Percentiles rank a stretch among this genome's conserved stretches.
Evolutionary conservation across 352 stramenopile genomes (phyloP).

Genomic region (Globisporangium cylindrosporum): DNA sequence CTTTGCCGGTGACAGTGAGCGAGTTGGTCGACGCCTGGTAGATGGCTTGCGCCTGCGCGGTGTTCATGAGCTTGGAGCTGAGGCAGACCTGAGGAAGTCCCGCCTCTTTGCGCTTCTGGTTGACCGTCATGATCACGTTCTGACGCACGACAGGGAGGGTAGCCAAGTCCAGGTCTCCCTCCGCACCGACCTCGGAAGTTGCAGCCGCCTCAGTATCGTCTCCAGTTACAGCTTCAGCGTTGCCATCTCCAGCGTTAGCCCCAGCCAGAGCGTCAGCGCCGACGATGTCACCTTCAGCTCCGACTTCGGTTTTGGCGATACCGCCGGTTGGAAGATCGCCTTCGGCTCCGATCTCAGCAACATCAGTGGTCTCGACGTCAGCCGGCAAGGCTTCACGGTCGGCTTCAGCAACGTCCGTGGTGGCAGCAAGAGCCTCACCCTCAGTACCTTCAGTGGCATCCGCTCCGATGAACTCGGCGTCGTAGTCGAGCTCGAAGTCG

Average conservation of each 20-base stretch:
- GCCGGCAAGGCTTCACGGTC: not conserved
- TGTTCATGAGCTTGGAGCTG: conserved; percentile 25
- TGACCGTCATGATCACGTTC: conserved; percentile 17
- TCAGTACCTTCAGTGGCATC: not conserved
- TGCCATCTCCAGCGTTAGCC: not conserved
- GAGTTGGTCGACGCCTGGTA: conserved; percentile 23
- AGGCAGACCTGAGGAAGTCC: conserved; percentile 14
- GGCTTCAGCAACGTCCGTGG: not conserved
- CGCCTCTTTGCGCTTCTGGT: conserved; percentile 3
- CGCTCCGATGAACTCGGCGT: conserved; percentile 2
- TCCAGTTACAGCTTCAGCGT: not conserved
- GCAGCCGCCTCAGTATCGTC: not conserved
- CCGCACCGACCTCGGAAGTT: conserved; percentile 4
- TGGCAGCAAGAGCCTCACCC: not conserved
- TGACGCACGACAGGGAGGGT: conserved; percentile 9
- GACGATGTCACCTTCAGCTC: not conserved
- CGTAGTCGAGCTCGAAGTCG: not conserved
- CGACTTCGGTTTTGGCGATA: too few relatives aligned
- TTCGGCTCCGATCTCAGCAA: not conserved
- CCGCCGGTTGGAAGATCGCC: not conserved
- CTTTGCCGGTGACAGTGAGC: conserved; percentile 17
- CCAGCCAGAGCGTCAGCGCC: not conserved
- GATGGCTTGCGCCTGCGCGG: conserved; percentile 22
- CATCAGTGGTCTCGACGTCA: not conserved
- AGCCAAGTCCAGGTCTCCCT: not conserved